phyloP scores from a whole-genome alignment of 2,329 filamentous ascomycete genomes.

The Colletotrichum coccodes region DNA sequence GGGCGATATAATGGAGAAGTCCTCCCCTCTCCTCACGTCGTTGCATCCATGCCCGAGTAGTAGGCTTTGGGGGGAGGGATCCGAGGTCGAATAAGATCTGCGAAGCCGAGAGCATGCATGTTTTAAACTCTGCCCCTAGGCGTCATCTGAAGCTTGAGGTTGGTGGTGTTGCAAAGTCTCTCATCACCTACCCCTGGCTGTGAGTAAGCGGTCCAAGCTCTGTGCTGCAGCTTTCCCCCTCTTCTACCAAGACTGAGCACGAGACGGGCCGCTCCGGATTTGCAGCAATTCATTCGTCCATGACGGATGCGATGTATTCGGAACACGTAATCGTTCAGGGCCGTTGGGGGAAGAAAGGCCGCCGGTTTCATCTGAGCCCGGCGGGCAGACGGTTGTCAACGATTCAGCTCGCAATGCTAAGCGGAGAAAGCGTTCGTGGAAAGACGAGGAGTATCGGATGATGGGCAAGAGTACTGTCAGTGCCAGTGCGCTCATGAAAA shows the following conservation, averaged over 20 bases:
- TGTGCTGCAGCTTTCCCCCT: not conserved
- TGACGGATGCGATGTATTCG: slow-evolving; percentile 1
- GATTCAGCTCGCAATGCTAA: not conserved
- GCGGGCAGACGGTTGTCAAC: not conserved
- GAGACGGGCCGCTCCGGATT: slow-evolving; percentile 12
- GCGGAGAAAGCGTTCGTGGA: slow-evolving; percentile 2
- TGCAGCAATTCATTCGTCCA: not conserved
- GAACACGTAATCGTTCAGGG: not conserved
- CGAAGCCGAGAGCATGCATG: slow-evolving; percentile 7
- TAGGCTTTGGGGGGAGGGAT: slow-evolving; percentile 3
- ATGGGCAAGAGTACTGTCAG: not conserved
- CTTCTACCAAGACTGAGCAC: not conserved
- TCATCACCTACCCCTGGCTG: not conserved
- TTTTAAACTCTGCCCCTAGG: slow-evolving; percentile 25
- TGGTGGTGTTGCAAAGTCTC: slow-evolving; percentile 10
- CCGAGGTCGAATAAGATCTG: slow-evolving; percentile 15
- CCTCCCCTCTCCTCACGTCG: slow-evolving; percentile 2
- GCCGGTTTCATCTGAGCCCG: slow-evolving; percentile 22
- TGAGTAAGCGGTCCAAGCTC: slow-evolving; percentile 23
- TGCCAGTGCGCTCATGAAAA: not conserved
- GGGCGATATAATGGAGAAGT: not conserved
- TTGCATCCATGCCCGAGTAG: slow-evolving; percentile 9
- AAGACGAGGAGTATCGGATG: slow-evolving; percentile 4
- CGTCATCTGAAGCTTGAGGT: slow-evolving; percentile 29
- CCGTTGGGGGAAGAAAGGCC: not conserved